Evolutionary conservation across 1,284 basidiomycete genomes (phyloP), one percentile per base, ranked within the genome.

Genomic region (Ceratobasidium sp.): DNA sequence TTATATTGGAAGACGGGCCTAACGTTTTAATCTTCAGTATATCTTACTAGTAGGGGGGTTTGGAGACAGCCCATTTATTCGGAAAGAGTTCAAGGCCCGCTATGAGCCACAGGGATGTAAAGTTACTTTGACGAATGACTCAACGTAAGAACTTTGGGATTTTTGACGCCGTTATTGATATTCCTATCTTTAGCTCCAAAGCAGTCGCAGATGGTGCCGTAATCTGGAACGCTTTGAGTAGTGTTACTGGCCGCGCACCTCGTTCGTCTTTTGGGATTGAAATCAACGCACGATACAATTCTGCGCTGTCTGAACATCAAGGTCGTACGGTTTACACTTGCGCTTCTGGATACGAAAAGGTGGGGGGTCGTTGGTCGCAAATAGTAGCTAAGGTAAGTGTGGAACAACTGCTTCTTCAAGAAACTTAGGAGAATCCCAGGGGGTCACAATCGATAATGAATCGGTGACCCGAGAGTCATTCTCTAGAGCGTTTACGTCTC

Each of bases 11-110:
- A n/a, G 46, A 2, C 30, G 18, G 16, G 35, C 35, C 35, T 38
- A 38, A 38, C 35, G 32, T 5, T 3, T 41, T 58, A 1, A 18
- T 43, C 4, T 62, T 16, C 14, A 74, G 73, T 43, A 74, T 35
- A 67, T 74, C 2, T 41, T 74, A 11, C 49, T 74, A 7, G 73
- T 74, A 13, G 73, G 73, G 9, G 73, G 73, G 2, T 74, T 74
- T 41, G 73, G 73, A 9, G 73, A 74, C 14, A 72, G 61, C 41
- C 69, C 69, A n/a, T 72, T 63, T 46, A 26, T 74, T 0, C 69
- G 61, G 18, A 5, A 61, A n/a, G 62, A 71, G 21, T 70, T 74
- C 23, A 47, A 43, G 18, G 21, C 7, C 2, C 30, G 63, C 13
- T 63, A 64, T 13, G 47, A 63, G 21, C 41, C 47, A 21, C 18